Evolutionary conservation across 1,139 yeast species (phyloP).

Genomic region (Blastobotrys niveus): DNA sequence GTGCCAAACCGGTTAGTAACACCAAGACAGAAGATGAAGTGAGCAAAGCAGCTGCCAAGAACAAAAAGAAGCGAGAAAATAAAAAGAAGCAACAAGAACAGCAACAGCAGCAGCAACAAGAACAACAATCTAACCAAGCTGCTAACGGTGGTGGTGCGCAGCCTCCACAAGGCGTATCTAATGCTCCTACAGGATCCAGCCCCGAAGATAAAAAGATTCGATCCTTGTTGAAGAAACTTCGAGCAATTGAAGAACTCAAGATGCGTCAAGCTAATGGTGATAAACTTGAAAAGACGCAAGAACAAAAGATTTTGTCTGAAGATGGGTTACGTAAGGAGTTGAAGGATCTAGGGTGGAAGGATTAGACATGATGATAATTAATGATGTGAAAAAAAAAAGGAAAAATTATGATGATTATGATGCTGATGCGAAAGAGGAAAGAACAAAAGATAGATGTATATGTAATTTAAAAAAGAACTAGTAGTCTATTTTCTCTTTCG

Average conservation of each 20-base stretch:
- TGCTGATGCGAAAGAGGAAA: not conserved
- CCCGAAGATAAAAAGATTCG: constrained; percentile 89
- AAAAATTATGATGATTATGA: not conserved
- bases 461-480: not conserved
- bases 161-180: constrained; percentile 6
- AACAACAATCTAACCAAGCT: constrained; percentile 5
- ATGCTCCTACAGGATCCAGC: constrained; percentile 25
- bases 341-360: constrained; percentile 64
- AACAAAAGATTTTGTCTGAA: constrained; percentile 84
- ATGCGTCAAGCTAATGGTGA: constrained; percentile 82
- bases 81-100: constrained; percentile 39
- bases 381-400: not conserved
- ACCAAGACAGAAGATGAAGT: constrained; percentile 27
- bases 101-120: not conserved
- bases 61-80: constrained; percentile 73
- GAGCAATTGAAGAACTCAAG: constrained; percentile 89
- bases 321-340: constrained; percentile 70
- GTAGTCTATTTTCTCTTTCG: not conserved
- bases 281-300: constrained; percentile 84
- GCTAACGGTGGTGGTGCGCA: constrained; percentile 17
- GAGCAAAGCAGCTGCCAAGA: constrained; percentile 63
- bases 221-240: constrained; percentile 79
- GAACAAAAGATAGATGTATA: no score
- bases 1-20: constrained; percentile 41
- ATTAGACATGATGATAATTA: constrained; percentile 7